Conservation (phyloP, 176 grass and related monocot species). For the Carex pumila region DNA sequence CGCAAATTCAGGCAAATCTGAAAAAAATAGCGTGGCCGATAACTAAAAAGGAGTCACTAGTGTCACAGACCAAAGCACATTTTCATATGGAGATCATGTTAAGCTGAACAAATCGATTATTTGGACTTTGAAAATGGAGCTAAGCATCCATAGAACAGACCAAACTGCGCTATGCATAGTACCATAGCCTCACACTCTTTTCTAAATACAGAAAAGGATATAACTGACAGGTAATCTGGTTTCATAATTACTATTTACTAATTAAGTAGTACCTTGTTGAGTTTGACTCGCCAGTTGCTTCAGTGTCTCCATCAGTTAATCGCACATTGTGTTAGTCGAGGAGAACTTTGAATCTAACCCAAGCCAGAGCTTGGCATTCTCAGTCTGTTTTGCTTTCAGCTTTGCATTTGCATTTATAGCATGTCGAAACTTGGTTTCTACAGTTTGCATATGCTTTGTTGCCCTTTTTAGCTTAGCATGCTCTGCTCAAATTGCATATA, state of each 20-base stretch:
- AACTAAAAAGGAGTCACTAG: no score
- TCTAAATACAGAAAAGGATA: no score
- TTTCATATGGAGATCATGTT: no score
- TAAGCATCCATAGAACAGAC: no score
- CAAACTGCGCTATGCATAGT: no score
- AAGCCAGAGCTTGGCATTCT: constrained; percentile 29
- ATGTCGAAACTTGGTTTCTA: constrained; percentile 79
- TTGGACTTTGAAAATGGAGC: no score
- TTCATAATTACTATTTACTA: neutral
- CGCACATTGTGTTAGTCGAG: constrained; percentile 70
- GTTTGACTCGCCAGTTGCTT: constrained; percentile 65
- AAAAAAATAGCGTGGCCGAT: no score
- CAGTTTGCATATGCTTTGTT: constrained; percentile 62
- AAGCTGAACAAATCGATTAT: no score
- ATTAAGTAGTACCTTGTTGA: constrained; percentile 43
- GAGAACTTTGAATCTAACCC: constrained; percentile 82
- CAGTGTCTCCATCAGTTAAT: constrained; percentile 84
- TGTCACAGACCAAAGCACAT: no score
- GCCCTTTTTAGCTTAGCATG: constrained; percentile 68
- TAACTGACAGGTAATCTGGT: neutral
- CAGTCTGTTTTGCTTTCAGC: constrained; percentile 15
- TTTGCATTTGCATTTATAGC: constrained; percentile 78
- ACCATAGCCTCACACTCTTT: neutral
- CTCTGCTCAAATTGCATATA: constrained; percentile 36
- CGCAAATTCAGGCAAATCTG: no score